Evolutionary conservation across 2,329 filamentous ascomycete species (phyloP).

Genomic region (Chaetomium sp.): DNA sequence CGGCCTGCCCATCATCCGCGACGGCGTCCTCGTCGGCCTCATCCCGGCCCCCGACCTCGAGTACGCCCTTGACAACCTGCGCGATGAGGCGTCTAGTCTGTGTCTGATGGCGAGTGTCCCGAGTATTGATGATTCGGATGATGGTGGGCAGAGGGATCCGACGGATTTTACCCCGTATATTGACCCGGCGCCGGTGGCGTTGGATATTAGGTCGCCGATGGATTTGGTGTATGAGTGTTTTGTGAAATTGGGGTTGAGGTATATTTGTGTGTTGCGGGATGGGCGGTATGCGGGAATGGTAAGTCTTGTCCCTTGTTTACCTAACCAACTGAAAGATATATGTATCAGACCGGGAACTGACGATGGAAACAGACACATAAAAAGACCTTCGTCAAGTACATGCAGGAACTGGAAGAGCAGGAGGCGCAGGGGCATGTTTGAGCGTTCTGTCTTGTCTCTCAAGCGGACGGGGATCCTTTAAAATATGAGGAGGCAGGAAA

Average conservation of each 20-base stretch:
- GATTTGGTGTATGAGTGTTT: constrained; percentile 96
- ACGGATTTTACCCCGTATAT: constrained; percentile 89
- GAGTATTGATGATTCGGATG: constrained; percentile 57
- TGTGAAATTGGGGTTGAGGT: constrained; percentile 84
- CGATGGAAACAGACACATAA: constrained; percentile 63
- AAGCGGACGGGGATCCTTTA: no score
- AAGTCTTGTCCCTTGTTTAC: constrained; percentile 30
- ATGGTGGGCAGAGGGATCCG: constrained; percentile 49
- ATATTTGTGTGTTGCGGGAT: constrained; percentile 81
- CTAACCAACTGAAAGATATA: not conserved
- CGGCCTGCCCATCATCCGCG: constrained; percentile 76
- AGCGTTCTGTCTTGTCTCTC: no score
- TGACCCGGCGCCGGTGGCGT: constrained; percentile 79
- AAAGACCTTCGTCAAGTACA: constrained; percentile 92
- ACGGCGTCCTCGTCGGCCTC: constrained; percentile 75
- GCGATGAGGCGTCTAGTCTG: constrained; percentile 63
- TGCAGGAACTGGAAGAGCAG: constrained; percentile 69
- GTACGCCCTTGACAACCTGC: constrained; percentile 79
- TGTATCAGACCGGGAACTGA: constrained; percentile 5
- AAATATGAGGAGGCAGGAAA: no score
- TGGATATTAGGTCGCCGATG: constrained; percentile 86
- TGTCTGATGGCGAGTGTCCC: constrained; percentile 75
- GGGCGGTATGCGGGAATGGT: constrained; percentile 87
- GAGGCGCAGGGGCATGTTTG: constrained; percentile 10
- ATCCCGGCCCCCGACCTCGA: constrained; percentile 93